A percentile compares a stretch with the other conserved stretches of the same genome.
Evolutionary conservation across 306 rosid species (phyloP).

Genomic region (Vigna unguiculata): DNA sequence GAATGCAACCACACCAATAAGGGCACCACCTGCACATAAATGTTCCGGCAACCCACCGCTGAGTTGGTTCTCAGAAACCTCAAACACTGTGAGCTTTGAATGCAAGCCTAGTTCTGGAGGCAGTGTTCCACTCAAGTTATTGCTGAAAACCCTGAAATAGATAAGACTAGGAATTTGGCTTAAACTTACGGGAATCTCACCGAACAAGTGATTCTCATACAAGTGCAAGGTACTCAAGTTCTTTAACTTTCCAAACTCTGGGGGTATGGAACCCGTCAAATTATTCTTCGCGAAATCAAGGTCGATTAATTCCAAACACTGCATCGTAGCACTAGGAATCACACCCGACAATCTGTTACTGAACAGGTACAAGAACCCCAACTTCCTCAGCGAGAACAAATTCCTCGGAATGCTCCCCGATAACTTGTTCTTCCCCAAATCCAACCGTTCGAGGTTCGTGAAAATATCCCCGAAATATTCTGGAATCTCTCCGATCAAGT

Average conservation of each 20-base stretch:
- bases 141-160: constrained; percentile 56
- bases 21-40: constrained; percentile 63
- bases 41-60: constrained; percentile 71
- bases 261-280: constrained; percentile 69
- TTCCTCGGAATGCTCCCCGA: constrained; percentile 66
- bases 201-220: constrained; percentile 61
- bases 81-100: constrained; percentile 67
- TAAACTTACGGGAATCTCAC: constrained; percentile 67
- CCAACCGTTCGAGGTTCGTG: constrained; percentile 55
- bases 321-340: constrained; percentile 58
- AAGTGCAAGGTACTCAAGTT: constrained; percentile 53
- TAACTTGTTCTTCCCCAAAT: constrained; percentile 61
- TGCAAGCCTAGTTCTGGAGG: constrained; percentile 73
- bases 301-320: constrained; percentile 50
- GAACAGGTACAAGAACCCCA: constrained; percentile 54
- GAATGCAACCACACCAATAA: constrained; percentile 65
- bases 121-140: constrained; percentile 75
- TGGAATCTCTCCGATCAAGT: constrained; percentile 69
- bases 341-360: constrained; percentile 64
- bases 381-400: constrained; percentile 58
- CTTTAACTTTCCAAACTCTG: constrained; percentile 59
- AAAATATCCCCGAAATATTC: constrained; percentile 51
- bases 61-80: constrained; percentile 68
- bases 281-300: constrained; percentile 69
- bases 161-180: constrained; percentile 56